Percentiles rank a stretch among this genome's conserved stretches.
Conservation (phyloP, 192 early-diverging fungal genomes). For the Mortierella claussenii region DNA sequence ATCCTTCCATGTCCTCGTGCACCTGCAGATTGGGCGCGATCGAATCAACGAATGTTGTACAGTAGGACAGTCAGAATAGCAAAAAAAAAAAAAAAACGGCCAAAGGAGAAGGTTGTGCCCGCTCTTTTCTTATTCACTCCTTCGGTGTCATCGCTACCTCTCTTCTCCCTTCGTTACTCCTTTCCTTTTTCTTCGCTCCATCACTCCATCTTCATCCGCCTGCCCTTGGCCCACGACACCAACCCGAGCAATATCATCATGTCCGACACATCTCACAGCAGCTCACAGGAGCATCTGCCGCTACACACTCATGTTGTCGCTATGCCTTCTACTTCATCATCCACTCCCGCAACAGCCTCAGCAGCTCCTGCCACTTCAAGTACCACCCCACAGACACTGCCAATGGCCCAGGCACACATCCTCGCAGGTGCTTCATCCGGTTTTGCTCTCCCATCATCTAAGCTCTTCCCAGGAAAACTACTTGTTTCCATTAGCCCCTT, state of each 20-base stretch:
- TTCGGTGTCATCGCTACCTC: neutral
- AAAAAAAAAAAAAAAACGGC: neutral
- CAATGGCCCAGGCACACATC: no score
- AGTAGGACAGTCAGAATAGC: no score
- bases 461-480: slow-evolving; percentile 1
- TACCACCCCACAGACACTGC: neutral
- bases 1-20: no score
- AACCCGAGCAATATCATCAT: no score
- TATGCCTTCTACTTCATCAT: neutral
- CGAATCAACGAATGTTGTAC: no score
- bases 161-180: neutral
- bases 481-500: slow-evolving; percentile 14
- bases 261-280: neutral
- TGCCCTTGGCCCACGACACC: no score
- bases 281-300: neutral
- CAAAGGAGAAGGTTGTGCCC: no score
- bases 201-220: neutral
- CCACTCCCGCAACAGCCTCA: neutral
- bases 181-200: neutral
- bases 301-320: neutral
- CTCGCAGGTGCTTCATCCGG: slow-evolving; percentile 29
- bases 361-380: neutral
- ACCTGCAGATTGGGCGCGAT: no score
- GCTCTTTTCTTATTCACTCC: no score
- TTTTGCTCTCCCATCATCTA: slow-evolving; percentile 31